Percentiles rank a stretch among this genome's conserved stretches.
Evolutionary conservation across 768 basidiomycete genomes (phyloP).

Genomic region (Boletus tylopilopsis): DNA sequence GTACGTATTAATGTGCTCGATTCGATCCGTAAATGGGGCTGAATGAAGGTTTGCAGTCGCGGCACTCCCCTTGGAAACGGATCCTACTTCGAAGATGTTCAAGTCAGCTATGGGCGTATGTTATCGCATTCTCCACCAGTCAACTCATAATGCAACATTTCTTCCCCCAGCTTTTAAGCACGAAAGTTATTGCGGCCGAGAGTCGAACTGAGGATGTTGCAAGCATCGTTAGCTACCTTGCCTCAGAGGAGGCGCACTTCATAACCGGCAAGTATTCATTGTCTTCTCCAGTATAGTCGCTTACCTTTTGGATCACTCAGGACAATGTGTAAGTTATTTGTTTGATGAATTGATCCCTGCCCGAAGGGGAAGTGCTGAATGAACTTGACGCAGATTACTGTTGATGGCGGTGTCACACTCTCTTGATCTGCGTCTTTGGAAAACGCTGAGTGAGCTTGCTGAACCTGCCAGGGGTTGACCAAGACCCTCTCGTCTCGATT

Average conservation of each 20-base stretch:
- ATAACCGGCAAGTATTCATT: no score
- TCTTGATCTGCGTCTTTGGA: no score
- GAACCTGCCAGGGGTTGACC: no score
- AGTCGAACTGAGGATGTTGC: conserved; percentile 21
- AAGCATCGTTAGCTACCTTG: neutral
- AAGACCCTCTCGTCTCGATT: no score
- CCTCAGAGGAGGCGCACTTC: neutral
- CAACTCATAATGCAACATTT: neutral
- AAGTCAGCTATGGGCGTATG: neutral
- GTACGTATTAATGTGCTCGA: conserved; percentile 26
- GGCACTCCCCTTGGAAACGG: neutral
- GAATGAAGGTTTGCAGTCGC: neutral
- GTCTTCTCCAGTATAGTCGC: no score
- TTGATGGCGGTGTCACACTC: no score
- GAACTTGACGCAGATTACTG: no score
- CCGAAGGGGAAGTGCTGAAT: no score
- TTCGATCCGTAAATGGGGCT: neutral
- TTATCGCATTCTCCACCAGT: neutral
- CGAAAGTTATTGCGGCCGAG: neutral
- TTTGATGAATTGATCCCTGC: no score
- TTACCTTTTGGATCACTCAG: no score
- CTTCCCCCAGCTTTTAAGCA: neutral
- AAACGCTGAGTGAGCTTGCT: no score
- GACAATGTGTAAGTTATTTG: no score
- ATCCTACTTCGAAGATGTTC: neutral